Percentiles rank a stretch among this genome's conserved stretches.
These are phyloP conservation scores for Metschnikowia drakensbergensis DNA, from an alignment of 805 yeast species.

Conservation along the genomic window DNA sequence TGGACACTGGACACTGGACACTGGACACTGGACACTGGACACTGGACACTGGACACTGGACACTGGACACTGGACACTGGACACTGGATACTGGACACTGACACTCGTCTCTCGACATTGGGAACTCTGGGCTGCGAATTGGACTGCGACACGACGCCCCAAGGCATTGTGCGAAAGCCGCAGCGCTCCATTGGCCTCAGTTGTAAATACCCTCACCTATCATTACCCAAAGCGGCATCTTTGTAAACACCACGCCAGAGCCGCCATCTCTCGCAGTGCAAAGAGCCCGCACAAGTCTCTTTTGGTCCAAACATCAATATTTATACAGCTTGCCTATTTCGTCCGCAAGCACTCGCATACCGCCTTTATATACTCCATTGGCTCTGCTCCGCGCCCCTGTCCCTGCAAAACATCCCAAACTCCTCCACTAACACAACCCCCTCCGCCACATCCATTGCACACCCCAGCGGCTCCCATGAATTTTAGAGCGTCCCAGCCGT, in stretches of 20 bases:
- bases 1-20: too few species aligned
- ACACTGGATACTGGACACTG: too few species aligned
- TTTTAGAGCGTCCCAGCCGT: slow-evolving; percentile 38
- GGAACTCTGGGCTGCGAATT: too few species aligned
- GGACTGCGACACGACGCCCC: too few species aligned
- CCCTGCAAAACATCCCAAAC: neutral
- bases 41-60: too few species aligned
- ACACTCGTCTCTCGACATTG: too few species aligned
- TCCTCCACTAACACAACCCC: neutral
- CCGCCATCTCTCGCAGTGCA: slow-evolving; percentile 6
- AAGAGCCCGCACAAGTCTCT: slow-evolving; percentile 9
- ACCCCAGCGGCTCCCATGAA: slow-evolving; percentile 8
- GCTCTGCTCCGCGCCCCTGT: slow-evolving; percentile 1
- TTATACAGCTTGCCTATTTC: slow-evolving; percentile 5
- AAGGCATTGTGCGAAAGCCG: neutral
- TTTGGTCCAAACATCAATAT: slow-evolving; percentile 19
- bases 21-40: too few species aligned
- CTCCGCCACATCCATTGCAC: neutral
- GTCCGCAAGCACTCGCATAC: neutral
- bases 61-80: too few species aligned
- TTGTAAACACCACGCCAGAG: slow-evolving; percentile 17
- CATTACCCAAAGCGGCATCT: slow-evolving; percentile 16
- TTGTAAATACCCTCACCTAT: slow-evolving; percentile 16
- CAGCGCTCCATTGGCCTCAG: slow-evolving; percentile 13
- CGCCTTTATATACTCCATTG: slow-evolving; percentile 3